Evolutionary conservation across 768 basidiomycete species (phyloP).

Genomic region (Suillus luteus): DNA sequence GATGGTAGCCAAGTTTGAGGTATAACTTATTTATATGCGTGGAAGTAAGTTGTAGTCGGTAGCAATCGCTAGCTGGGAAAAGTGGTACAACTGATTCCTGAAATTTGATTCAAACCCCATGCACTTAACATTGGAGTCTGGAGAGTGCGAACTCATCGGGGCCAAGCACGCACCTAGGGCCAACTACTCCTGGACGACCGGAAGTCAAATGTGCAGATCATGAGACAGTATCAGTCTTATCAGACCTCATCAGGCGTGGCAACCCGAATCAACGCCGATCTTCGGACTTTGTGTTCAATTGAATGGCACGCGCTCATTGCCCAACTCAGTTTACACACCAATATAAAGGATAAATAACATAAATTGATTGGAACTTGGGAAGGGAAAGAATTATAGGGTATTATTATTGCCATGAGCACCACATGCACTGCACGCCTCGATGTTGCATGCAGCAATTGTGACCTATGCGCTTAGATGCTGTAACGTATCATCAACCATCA

Average conservation of each 20-base stretch:
- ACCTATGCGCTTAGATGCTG: not conserved
- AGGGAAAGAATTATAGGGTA: not conserved
- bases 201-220: not conserved
- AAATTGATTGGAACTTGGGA: not conserved
- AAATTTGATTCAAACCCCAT: not conserved
- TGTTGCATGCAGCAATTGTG: not conserved
- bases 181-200: not conserved
- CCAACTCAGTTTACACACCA: not conserved
- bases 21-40: conserved; percentile 3
- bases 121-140: not conserved
- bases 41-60: not conserved
- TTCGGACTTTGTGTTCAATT: not conserved
- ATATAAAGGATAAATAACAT: not conserved
- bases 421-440: not conserved
- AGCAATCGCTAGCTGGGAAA: not conserved
- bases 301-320: not conserved
- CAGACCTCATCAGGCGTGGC: not conserved
- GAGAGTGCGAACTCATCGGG: not conserved
- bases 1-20: conserved; percentile 4
- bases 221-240: not conserved
- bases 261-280: not conserved
- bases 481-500: not conserved
- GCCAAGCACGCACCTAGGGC: no score
- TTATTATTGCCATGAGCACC: no score
- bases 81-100: not conserved